These are phyloP conservation scores for Podospora australis DNA, from an alignment of 495 filamentous ascomycete species.

Conservation along the genomic window DNA sequence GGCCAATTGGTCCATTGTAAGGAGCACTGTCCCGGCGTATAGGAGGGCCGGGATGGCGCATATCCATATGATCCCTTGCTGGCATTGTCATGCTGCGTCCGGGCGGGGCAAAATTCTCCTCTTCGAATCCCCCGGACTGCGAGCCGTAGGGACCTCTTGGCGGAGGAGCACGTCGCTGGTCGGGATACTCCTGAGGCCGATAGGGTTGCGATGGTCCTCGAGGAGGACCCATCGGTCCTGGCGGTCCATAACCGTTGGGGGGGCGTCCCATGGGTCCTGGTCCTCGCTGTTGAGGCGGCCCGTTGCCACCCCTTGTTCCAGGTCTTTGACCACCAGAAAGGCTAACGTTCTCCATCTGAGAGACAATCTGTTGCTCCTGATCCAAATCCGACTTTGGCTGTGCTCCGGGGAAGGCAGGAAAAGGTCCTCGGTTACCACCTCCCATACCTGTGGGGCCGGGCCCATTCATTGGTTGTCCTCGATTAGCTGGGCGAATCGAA, in stretches of 20 bases:
- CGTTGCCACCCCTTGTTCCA: conserved; percentile 23
- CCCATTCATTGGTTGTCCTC: conserved; percentile 27
- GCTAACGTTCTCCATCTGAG: conserved; percentile 54
- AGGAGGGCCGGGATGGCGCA: conserved; percentile 27
- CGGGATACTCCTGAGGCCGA: conserved; percentile 34
- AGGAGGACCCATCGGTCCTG: conserved; percentile 30
- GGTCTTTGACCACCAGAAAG: conserved; percentile 39
- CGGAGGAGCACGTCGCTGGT: conserved; percentile 36
- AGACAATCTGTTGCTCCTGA: conserved; percentile 42
- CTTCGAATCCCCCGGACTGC: conserved; percentile 24
- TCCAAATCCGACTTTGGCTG: conserved; percentile 40
- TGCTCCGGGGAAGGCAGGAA: conserved; percentile 56
- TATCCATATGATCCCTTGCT: conserved; percentile 32
- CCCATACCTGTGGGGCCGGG: too few relatives aligned
- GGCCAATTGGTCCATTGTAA: conserved; percentile 39
- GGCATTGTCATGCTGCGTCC: conserved; percentile 51
- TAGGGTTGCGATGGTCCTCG: conserved; percentile 32
- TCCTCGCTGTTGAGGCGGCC: conserved; percentile 25
- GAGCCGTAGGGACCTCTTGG: conserved; percentile 27
- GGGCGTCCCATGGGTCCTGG: conserved; percentile 26
- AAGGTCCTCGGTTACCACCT: conserved; percentile 55
- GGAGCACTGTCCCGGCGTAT: conserved; percentile 33
- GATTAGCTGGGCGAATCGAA: conserved; percentile 19
- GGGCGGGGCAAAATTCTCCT: conserved; percentile 35
- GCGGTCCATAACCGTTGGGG: conserved; percentile 30